Base-by-base conservation (phyloP, 2,329 filamentous ascomycete species). In the Pyrenophora seminiperda region DNA sequence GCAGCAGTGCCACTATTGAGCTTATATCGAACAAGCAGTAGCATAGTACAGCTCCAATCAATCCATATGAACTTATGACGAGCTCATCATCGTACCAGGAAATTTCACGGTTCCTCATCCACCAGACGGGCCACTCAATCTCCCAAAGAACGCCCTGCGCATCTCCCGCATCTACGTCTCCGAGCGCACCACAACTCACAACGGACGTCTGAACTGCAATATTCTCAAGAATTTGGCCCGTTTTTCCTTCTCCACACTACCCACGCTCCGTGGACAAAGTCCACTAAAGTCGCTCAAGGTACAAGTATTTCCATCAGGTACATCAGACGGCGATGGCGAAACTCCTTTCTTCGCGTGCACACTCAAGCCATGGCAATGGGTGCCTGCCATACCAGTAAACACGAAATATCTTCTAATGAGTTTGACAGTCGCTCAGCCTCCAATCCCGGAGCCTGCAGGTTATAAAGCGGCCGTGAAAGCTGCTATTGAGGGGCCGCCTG, bases 201-300 rank as follows among this genome's bases (percentile, higher is more conserved):
- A 71, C 41, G 66, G 68, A 29, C 65, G 68, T 27, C 34, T 66
- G 3, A 70, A 71, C 41, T 71, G 67, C 66, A 69, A 72, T 53
- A 71, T 72, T 19, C 65, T 68, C 9, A 71, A 72, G 46, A 66
- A 70, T 50, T 63, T 71, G 14, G 67, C 67, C 0, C 67, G 69
- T 18, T 71, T 71, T 53, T 46, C 54, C 11, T 72, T 70, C 53
- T 69, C 65, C 11, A 56, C 65, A 0, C 65, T 65, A 0, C 46
- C 54, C 3, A 66, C 64, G 1, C 29, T 53, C 0, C 41, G 47
- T 6, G 61, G 60, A 9, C 34, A 39, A 7, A 46, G 55, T 0
- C 61, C 64, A 0, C 66, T 62, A 0, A 27, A 49, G 9, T 42
- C 50, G 3, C 61, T 70, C 3, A 64, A 58, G 3, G 52, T 70